phyloP scores from a whole-genome alignment of 768 basidiomycete genomes.

The Tephrocybe rancida region DNA sequence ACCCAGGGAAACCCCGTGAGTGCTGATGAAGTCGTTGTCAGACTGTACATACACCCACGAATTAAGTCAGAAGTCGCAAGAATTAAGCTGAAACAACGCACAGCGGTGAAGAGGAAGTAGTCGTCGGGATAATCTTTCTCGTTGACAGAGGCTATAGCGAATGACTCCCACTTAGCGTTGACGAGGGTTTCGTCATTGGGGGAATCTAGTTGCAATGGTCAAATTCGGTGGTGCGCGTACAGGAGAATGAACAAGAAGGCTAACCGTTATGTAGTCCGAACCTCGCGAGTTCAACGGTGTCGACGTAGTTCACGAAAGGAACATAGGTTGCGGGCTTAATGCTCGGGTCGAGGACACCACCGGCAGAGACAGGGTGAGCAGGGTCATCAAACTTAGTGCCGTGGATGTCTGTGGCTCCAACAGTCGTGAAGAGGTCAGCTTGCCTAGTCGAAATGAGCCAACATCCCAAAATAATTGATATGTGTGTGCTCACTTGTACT shows the following conservation, averaged over 20 bases:
- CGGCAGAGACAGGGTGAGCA: constrained; percentile 48
- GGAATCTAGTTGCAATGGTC: constrained; percentile 32
- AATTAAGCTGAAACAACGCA: neutral
- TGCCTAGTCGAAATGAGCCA: constrained; percentile 37
- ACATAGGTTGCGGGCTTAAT: constrained; percentile 58
- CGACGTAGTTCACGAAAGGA: constrained; percentile 56
- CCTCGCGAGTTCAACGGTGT: constrained; percentile 52
- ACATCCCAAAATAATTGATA: neutral
- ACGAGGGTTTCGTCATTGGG: constrained; percentile 54
- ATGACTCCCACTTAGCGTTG: constrained; percentile 67
- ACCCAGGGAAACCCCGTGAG: constrained; percentile 49
- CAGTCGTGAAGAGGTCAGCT: constrained; percentile 61
- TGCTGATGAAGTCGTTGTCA: constrained; percentile 65
- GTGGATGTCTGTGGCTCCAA: constrained; percentile 61
- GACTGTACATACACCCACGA: constrained; percentile 30
- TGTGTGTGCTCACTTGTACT: constrained; percentile 45
- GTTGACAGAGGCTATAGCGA: constrained; percentile 41
- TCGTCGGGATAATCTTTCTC: constrained; percentile 15
- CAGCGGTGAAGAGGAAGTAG: constrained; percentile 20
- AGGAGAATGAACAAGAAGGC: neutral
- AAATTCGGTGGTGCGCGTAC: neutral
- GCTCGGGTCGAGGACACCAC: constrained; percentile 45
- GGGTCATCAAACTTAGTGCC: constrained; percentile 56
- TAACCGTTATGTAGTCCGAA: constrained; percentile 65
- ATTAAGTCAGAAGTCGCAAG: neutral